Percentiles rank a stretch among this genome's conserved stretches.
Conservation (phyloP, 2,329 filamentous ascomycete species). For the Paecilomyces sp. region DNA sequence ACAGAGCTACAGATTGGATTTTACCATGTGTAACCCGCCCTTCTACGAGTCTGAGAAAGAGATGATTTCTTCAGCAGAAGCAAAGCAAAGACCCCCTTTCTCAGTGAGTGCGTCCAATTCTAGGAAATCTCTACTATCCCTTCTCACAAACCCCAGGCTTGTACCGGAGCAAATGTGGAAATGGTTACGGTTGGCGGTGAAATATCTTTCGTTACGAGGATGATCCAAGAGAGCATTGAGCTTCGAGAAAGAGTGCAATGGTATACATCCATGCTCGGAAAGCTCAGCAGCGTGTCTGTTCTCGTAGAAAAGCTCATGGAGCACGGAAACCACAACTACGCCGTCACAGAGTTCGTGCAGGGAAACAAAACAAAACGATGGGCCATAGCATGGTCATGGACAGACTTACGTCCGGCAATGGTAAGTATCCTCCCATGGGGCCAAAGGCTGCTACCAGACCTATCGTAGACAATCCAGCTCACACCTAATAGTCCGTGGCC, state of each 20-base stretch:
- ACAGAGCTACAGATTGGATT: conserved; percentile 52
- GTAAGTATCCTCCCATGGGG: conserved; percentile 19
- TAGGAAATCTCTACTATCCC: neutral
- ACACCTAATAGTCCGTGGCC: conserved; percentile 19
- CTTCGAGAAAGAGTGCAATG: conserved; percentile 62
- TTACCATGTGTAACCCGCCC: conserved; percentile 89
- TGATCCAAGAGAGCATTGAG: conserved; percentile 61
- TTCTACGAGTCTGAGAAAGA: conserved; percentile 77
- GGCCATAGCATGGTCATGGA: conserved; percentile 85
- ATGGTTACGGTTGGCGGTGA: conserved; percentile 83
- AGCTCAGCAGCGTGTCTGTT: conserved; percentile 60
- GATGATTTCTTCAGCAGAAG: conserved; percentile 55
- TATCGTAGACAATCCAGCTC: conserved; percentile 1
- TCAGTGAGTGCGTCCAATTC: conserved; percentile 47
- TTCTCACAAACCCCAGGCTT: conserved; percentile 28
- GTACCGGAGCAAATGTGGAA: conserved; percentile 70
- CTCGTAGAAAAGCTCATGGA: conserved; percentile 54
- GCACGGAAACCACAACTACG: conserved; percentile 64
- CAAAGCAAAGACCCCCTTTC: conserved; percentile 61
- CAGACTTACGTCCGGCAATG: conserved; percentile 55
- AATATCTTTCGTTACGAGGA: conserved; percentile 62
- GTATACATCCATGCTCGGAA: conserved; percentile 90
- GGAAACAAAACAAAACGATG: conserved; percentile 74
- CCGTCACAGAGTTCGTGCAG: conserved; percentile 71
- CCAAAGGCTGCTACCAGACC: neutral